These are phyloP conservation scores for Helotiales sp. DNA, from an alignment of 2,329 filamentous ascomycete genomes.

Conservation along the genomic window DNA sequence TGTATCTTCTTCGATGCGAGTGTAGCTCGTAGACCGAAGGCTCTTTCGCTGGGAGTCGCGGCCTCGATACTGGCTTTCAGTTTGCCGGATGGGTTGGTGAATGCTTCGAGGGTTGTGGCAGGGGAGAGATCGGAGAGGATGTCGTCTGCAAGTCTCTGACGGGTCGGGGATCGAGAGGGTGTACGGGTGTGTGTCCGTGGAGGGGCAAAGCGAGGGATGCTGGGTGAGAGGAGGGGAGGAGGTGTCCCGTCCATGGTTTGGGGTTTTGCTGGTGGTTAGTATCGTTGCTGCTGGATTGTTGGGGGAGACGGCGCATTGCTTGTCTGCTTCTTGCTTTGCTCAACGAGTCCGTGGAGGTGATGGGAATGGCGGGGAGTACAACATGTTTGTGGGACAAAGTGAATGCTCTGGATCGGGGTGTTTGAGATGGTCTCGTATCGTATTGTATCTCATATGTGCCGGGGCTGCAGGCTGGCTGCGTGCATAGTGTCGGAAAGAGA, in stretches of 20 bases:
- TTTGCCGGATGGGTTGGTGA: conserved; percentile 57
- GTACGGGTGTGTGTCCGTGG: conserved; percentile 28
- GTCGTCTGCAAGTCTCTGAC: conserved; percentile 52
- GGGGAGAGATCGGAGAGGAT: conserved; percentile 67
- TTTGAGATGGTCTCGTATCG: conserved; percentile 24
- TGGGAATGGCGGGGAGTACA: conserved; percentile 11
- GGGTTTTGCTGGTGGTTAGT: conserved; percentile 30
- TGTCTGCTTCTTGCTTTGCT: conserved; percentile 5
- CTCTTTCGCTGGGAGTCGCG: conserved; percentile 68
- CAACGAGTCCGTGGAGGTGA: conserved; percentile 18
- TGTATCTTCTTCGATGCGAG: conserved; percentile 72
- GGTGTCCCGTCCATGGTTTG: conserved; percentile 32
- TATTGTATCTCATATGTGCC: neutral
- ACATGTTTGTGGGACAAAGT: conserved; percentile 31
- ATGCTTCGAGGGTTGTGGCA: conserved; percentile 62
- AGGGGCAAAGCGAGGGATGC: conserved; percentile 33
- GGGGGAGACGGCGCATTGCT: conserved; percentile 28
- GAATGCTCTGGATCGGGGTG: conserved; percentile 15
- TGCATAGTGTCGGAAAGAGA: neutral
- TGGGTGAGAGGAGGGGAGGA: conserved; percentile 28
- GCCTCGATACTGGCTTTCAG: conserved; percentile 64
- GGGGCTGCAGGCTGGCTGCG: neutral
- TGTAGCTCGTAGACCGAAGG: conserved; percentile 73
- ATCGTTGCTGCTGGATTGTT: conserved; percentile 13
- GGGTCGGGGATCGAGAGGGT: conserved; percentile 37